Evolutionary conservation across 2,329 filamentous ascomycete species (phyloP).

Genomic region (Monosporascus cannonballus): DNA sequence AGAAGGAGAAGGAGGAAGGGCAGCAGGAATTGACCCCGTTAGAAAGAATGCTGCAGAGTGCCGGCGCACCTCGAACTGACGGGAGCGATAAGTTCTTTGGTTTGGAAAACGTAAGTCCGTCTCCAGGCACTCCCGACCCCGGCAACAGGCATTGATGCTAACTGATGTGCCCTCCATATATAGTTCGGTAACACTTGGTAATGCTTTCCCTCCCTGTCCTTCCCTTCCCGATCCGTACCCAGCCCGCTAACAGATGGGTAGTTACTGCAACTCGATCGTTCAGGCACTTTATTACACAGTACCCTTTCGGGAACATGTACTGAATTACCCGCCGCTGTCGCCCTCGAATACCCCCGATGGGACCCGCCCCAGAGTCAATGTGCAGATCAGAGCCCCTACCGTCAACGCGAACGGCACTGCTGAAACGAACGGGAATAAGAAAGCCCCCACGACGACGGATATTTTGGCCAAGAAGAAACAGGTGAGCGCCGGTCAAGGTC

Average conservation of each 20-base stretch:
- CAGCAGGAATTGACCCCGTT: slow-evolving; percentile 54
- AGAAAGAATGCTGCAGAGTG: slow-evolving; percentile 72
- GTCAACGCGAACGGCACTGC: slow-evolving; percentile 40
- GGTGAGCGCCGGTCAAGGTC: slow-evolving; percentile 47
- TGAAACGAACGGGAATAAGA: slow-evolving; percentile 44
- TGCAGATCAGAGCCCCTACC: slow-evolving; percentile 52
- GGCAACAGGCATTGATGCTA: slow-evolving; percentile 20
- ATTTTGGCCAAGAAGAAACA: slow-evolving; percentile 50
- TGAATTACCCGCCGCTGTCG: slow-evolving; percentile 77
- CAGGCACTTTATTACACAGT: slow-evolving; percentile 96
- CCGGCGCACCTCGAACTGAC: slow-evolving; percentile 74
- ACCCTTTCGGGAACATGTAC: slow-evolving; percentile 86
- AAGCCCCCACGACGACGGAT: slow-evolving; percentile 49
- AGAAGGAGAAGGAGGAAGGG: slow-evolving; percentile 56
- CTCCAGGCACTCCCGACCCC: background rate
- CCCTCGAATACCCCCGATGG: slow-evolving; percentile 65
- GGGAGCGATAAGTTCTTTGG: slow-evolving; percentile 98
- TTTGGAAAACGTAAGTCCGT: slow-evolving; percentile 75
- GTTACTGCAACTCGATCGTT: slow-evolving; percentile 97
- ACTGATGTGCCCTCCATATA: slow-evolving; percentile 19
- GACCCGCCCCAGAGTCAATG: slow-evolving; percentile 46
- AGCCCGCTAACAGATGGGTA: slow-evolving; percentile 34
- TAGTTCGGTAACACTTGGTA: slow-evolving; percentile 99
- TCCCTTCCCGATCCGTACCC: slow-evolving; percentile 6
- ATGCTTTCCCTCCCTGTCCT: slow-evolving; percentile 14